Evolutionary conservation across 1,284 basidiomycete genomes (phyloP).

Genomic region (Abortiporus biennis): DNA sequence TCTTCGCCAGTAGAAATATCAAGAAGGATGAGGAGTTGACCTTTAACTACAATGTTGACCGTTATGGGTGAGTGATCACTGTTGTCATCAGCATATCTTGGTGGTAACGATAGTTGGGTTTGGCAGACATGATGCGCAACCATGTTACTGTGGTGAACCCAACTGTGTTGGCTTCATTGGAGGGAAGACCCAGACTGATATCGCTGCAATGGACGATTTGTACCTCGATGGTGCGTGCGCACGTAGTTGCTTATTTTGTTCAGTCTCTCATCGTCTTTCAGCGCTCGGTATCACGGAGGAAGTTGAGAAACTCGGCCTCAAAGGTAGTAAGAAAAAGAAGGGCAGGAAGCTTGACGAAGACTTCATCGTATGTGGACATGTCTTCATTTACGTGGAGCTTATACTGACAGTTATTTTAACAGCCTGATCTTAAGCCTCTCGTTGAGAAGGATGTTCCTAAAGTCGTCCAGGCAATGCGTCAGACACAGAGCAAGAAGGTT

Average conservation of each 20-base stretch:
- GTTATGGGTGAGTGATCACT: conserved; percentile 78
- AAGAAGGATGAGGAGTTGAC: conserved; percentile 88
- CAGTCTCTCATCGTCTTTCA: conserved; percentile 24
- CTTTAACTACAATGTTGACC: conserved; percentile 99
- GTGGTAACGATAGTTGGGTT: not conserved
- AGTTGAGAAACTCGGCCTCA: conserved; percentile 74
- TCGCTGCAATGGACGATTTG: conserved; percentile 90
- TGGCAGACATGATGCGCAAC: conserved; percentile 86
- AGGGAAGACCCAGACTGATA: conserved; percentile 97
- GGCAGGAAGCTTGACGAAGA: conserved; percentile 93
- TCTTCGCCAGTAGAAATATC: conserved; percentile 88
- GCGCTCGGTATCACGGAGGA: conserved; percentile 96
- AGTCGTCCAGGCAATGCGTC: conserved; percentile 87
- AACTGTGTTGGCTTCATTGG: conserved; percentile 97
- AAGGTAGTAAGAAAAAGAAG: conserved; percentile 88
- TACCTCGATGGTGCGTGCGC: conserved; percentile 81
- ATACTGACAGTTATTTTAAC: not conserved
- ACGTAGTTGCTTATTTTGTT: not conserved
- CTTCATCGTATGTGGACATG: conserved; percentile 56
- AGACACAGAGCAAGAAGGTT: conserved; percentile 83
- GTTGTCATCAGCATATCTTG: not conserved
- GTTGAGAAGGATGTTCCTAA: conserved; percentile 81
- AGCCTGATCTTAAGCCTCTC: conserved; percentile 75
- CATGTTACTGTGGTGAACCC: conserved; percentile 92
- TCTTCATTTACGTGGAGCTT: not conserved